Percentiles rank a stretch among this genome's conserved stretches.
These are phyloP conservation scores for Hypoxylon lienhwacheense DNA, from an alignment of 495 filamentous ascomycete genomes.

Conservation along the genomic window DNA sequence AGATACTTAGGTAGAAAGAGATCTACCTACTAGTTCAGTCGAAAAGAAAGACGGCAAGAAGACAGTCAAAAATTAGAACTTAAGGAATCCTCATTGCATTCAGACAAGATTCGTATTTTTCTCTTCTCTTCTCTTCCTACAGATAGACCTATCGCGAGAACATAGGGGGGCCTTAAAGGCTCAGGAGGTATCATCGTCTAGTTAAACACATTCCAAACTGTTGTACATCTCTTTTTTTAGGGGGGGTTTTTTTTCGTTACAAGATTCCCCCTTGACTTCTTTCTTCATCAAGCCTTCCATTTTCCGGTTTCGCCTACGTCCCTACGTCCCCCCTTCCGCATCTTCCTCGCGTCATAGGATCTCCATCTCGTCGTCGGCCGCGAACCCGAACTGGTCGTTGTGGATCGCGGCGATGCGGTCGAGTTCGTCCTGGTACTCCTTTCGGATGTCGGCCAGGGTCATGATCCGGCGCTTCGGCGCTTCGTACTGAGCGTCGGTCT, in stretches of 20 bases:
- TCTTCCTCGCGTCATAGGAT: conserved; percentile 39
- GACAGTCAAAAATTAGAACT: no score
- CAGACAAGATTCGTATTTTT: conserved; percentile 17
- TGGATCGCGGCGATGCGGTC: conserved; percentile 69
- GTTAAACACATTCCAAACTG: conserved; percentile 23
- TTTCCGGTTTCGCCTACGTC: no score
- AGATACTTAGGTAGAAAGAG: no score
- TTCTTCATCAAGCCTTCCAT: no score
- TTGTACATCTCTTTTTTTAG: conserved; percentile 35
- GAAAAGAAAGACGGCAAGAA: no score
- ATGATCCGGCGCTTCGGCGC: conserved; percentile 61
- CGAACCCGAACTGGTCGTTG: conserved; percentile 60
- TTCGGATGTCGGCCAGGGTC: conserved; percentile 78
- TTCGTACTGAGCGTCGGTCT: conserved; percentile 18
- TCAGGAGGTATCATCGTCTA: conserved; percentile 41
- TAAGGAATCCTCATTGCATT: no score
- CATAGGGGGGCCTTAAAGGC: conserved; percentile 1
- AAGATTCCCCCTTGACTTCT: no score
- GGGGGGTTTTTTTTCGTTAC: no score
- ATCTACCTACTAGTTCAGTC: no score
- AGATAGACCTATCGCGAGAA: conserved; percentile 3
- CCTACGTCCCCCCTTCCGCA: conserved; percentile 1
- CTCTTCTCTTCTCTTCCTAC: no score
- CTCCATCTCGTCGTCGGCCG: conserved; percentile 51
- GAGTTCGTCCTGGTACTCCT: conserved; percentile 82